Percentiles rank a stretch among this genome's conserved stretches.
Conservation (phyloP, 306 rosid species). For the Trifolium fragiferum region DNA sequence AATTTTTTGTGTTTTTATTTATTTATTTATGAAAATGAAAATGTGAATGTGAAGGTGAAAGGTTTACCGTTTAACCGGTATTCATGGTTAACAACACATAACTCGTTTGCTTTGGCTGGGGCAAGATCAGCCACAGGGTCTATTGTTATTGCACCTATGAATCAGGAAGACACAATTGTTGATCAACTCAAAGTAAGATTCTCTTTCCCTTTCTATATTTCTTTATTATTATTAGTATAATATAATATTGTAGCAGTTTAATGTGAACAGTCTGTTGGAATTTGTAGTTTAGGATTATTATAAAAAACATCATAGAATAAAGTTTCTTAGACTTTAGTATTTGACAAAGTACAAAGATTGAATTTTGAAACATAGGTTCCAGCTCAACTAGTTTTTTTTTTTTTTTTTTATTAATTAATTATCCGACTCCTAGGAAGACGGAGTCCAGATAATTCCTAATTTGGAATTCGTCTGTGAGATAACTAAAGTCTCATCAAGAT, state of each 20-base stretch:
- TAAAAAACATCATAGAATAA: not conserved
- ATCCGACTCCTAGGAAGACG: no score
- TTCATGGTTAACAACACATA: constrained; percentile 97
- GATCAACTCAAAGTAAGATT: constrained; percentile 73
- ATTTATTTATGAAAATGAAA: not conserved
- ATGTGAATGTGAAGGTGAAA: constrained; percentile 54
- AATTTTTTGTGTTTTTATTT: not conserved
- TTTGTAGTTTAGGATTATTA: not conserved
- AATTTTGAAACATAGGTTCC: not conserved
- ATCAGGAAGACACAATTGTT: constrained; percentile 79
- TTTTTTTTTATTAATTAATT: no score
- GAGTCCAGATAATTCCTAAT: no score
- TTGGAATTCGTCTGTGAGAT: no score
- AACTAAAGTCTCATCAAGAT: no score
- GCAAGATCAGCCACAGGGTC: constrained; percentile 73
- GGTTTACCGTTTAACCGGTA: constrained; percentile 79
- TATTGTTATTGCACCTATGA: constrained; percentile 60
- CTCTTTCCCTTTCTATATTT: not conserved
- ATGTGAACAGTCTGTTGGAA: not conserved
- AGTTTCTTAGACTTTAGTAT: not conserved
- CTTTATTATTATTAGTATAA: not conserved
- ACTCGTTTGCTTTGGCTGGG: constrained; percentile 73
- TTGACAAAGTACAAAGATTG: not conserved
- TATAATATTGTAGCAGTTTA: not conserved
- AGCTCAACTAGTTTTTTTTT: no score